Conservation (phyloP, 2,329 filamentous ascomycete species). For the Aureobasidium pullulans region DNA sequence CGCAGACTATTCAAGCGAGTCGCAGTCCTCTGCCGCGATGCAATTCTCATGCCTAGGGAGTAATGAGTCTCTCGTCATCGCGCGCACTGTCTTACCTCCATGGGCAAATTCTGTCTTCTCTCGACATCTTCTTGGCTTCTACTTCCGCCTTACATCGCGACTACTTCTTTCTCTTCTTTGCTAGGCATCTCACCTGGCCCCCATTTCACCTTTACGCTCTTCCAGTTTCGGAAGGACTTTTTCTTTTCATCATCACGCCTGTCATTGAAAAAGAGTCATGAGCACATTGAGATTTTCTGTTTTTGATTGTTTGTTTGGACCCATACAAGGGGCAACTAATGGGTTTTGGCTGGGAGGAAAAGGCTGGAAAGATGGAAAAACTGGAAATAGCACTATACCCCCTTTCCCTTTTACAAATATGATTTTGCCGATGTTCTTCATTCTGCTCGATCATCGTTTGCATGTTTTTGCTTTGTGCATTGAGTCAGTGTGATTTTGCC, state of each 20-base stretch:
- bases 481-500: no score
- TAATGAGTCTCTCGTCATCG: background rate
- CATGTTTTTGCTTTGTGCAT: background rate
- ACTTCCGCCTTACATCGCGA: background rate
- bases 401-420: background rate
- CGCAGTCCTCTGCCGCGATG: constrained; percentile 80
- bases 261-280: background rate
- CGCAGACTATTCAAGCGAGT: constrained; percentile 93
- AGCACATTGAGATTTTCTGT: background rate
- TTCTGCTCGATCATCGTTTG: no score
- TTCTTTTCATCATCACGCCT: background rate
- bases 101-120: background rate
- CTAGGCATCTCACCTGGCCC: background rate
- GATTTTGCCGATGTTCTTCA: background rate
- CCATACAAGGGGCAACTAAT: background rate
- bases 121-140: background rate
- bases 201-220: background rate
- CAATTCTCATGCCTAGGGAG: constrained; percentile 46
- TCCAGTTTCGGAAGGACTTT: background rate
- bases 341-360: background rate
- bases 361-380: background rate
- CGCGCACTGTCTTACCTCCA: background rate
- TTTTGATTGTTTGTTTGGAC: background rate
- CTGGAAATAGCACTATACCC: background rate
- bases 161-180: background rate